Conservation (phyloP, 768 basidiomycete species). For the Cystofilobasidium macerans region DNA sequence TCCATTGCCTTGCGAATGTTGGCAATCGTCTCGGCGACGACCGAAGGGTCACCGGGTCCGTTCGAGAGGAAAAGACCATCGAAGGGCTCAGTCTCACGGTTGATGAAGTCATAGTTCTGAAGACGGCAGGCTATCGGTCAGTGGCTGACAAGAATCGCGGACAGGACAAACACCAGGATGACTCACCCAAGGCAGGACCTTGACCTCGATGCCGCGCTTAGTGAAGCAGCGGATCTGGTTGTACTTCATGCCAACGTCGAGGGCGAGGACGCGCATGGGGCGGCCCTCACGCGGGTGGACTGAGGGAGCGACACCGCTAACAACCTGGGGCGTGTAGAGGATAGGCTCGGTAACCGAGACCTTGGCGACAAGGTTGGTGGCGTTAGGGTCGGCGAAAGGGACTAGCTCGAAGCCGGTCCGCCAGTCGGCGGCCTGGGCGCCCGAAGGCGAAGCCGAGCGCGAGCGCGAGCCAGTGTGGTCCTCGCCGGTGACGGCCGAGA, state of each 20-base stretch:
- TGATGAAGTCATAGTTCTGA: conserved; percentile 68
- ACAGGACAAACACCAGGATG: not conserved
- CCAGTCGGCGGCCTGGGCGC: too few species aligned
- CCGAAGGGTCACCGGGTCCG: conserved; percentile 92
- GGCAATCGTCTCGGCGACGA: conserved; percentile 59
- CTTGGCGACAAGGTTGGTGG: conserved; percentile 74
- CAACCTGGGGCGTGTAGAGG: conserved; percentile 51
- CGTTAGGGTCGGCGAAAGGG: conserved; percentile 79
- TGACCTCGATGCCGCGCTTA: conserved; percentile 81
- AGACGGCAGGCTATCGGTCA: not conserved
- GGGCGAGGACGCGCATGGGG: conserved; percentile 67
- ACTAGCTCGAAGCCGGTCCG: conserved; percentile 70
- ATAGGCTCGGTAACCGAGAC: conserved; percentile 66
- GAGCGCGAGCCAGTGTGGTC: conserved; percentile 43
- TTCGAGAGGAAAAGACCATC: conserved; percentile 96
- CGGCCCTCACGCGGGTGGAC: conserved; percentile 65
- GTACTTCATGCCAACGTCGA: conserved; percentile 99
- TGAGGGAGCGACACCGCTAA: conserved; percentile 43
- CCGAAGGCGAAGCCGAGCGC: not conserved
- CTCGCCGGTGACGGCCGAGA: conserved; percentile 12
- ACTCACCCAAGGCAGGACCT: conserved; percentile 81
- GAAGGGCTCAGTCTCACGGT: conserved; percentile 54
- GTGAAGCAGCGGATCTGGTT: conserved; percentile 97
- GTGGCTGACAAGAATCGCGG: not conserved
- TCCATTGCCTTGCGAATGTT: conserved; percentile 56